Conservation (phyloP, 2,329 filamentous ascomycete species). For the Cylindrodendrum hubeiense region DNA sequence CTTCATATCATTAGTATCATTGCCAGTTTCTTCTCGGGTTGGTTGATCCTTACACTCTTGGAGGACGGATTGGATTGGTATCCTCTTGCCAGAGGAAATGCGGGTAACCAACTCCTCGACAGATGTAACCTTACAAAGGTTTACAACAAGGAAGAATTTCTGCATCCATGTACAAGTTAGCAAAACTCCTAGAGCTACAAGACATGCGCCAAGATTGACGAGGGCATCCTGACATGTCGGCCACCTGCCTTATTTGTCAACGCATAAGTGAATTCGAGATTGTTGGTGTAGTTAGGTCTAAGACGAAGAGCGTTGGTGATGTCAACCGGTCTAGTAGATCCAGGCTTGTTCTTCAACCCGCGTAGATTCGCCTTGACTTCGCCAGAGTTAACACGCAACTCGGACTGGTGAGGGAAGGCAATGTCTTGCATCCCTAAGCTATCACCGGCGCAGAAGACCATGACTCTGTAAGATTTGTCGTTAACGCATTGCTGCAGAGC, state of each 20-base stretch:
- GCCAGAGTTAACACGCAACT: conserved; percentile 89
- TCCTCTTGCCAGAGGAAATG: conserved; percentile 76
- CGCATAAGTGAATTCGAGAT: conserved; percentile 89
- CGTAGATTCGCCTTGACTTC: conserved; percentile 94
- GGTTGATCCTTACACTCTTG: conserved; percentile 77
- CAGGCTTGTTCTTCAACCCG: conserved; percentile 95
- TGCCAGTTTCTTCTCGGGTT: neutral
- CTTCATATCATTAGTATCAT: conserved; percentile 58
- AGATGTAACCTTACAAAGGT: conserved; percentile 80
- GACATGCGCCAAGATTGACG: conserved; percentile 35
- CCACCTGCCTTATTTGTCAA: conserved; percentile 83
- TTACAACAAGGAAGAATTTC: conserved; percentile 80
- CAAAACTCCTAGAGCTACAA: neutral
- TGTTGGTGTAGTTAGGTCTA: conserved; percentile 79
- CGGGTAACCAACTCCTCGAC: conserved; percentile 78
- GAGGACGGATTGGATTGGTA: conserved; percentile 85
- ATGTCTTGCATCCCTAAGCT: conserved; percentile 78
- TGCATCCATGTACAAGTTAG: conserved; percentile 50
- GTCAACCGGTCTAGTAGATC: conserved; percentile 93
- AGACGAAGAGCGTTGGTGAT: conserved; percentile 83
- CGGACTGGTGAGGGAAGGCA: conserved; percentile 90
- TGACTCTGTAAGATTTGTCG: conserved; percentile 76
- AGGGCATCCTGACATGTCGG: conserved; percentile 27
- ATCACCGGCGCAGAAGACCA: conserved; percentile 86
- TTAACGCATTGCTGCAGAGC: conserved; percentile 66